These are phyloP conservation scores for Tylopilus balloui DNA, from an alignment of 768 basidiomycete species.

Conservation along the genomic window DNA sequence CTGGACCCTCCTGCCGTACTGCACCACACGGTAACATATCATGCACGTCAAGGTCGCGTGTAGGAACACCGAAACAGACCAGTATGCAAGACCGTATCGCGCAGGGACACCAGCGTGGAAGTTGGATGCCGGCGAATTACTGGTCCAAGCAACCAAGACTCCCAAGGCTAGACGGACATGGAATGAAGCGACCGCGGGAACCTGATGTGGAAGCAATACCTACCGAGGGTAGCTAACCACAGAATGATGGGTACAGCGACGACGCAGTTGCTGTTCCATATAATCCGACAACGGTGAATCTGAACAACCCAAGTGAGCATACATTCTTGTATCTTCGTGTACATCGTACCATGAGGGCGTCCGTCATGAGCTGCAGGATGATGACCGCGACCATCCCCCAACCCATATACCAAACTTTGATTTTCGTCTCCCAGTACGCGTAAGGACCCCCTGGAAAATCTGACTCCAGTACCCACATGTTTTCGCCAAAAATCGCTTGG, in stretches of 20 bases:
- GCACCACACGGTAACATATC: slow-evolving; percentile 16
- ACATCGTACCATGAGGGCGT: slow-evolving; percentile 19
- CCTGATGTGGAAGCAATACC: not conserved
- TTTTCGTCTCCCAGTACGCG: slow-evolving; percentile 28
- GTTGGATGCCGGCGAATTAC: slow-evolving; percentile 10
- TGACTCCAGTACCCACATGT: slow-evolving; percentile 34
- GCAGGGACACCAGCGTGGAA: slow-evolving; percentile 7
- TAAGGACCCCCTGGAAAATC: slow-evolving; percentile 33
- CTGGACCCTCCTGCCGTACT: slow-evolving; percentile 3
- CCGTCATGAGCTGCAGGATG: slow-evolving; percentile 3
- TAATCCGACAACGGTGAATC: slow-evolving; percentile 19
- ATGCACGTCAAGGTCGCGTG: not conserved
- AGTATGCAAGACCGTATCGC: slow-evolving; percentile 11
- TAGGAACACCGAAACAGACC: not conserved
- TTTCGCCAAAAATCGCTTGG: slow-evolving; percentile 22
- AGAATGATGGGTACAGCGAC: not conserved
- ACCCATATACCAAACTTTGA: slow-evolving; percentile 25
- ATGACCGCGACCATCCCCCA: slow-evolving; percentile 6
- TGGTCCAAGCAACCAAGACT: slow-evolving; percentile 5
- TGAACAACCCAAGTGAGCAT: slow-evolving; percentile 17
- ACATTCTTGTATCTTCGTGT: not conserved
- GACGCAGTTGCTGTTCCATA: not conserved
- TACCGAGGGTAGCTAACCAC: not conserved
- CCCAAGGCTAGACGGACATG: slow-evolving; percentile 9
- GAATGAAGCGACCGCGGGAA: not conserved